Base-by-base conservation (phyloP, 805 yeast species). In the Candida yuanshanica region DNA sequence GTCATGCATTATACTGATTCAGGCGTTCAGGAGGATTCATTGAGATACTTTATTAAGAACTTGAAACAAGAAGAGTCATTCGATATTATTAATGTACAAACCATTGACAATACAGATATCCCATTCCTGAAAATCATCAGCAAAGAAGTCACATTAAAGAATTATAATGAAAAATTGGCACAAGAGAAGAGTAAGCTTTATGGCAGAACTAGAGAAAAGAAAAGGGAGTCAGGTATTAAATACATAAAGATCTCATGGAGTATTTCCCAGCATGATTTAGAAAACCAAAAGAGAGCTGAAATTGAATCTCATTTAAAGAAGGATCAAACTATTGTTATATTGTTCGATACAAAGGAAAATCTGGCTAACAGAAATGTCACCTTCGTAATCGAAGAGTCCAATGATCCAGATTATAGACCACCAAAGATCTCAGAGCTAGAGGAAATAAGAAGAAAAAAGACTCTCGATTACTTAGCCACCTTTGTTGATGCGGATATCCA, bases 171-270 rank as follows among this genome's bases (percentile, higher is more conserved):
- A 4, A 42, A 46, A 36, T 25, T 40, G 8, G 52, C 59, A 1
- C 39, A 39, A 16, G 52, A 49, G 35, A 34, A 50, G 18, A 36
- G 51, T 6, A 52, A 46, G 33, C 9, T 48, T 17, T 56, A 35
- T 37, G 59, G 60, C n/a, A 46, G 60, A 34, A 56, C 58, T 1
- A 45, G 33, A 20, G 59, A 47, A 24, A 55, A 49, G 41, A 53
- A 45, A 29, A 49, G 59, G 42, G 65, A 60, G 13, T 43, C 49
- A 0, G 65, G 67, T 24, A 46, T 66, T n/a, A 78, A 78, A 48
- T 59, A 68, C 24, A 59, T 79, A 25, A 69, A 70, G 33, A 55
- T 79, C 4, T 68, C 78, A 10, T 79, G 83, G 83, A 69, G 72
- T 36, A 78, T 78, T 17, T 69, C 72, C n/a, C 56, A 62, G 25